These are phyloP conservation scores for Stephanodiscus minutulus DNA, from an alignment of 108 stramenopile species.

Conservation along the genomic window DNA sequence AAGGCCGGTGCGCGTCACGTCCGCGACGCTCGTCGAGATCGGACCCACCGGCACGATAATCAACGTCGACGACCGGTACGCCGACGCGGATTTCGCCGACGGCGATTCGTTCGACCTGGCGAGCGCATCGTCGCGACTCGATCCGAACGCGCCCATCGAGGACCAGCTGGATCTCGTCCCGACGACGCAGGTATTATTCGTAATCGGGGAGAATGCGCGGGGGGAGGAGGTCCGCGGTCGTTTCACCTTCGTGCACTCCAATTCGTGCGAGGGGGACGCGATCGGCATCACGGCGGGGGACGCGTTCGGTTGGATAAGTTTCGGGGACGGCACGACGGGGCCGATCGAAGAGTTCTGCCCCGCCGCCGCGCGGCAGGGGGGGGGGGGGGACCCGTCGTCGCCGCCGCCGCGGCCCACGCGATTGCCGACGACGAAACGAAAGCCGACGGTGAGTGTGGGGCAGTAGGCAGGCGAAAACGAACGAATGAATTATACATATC, in stretches of 20 bases:
- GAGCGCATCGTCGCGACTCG: constrained; percentile 4
- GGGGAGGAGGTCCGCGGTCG: constrained; percentile 30
- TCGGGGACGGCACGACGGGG: neutral
- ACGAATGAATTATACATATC: too few relatives aligned
- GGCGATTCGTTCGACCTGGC: constrained; percentile 17
- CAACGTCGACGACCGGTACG: constrained; percentile 22
- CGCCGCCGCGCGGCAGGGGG: neutral
- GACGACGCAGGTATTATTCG: constrained; percentile 24
- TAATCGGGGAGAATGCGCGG: constrained; percentile 19
- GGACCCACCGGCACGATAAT: constrained; percentile 13
- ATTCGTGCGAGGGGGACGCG: constrained; percentile 22
- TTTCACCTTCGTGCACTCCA: constrained; percentile 27
- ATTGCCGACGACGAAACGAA: too few relatives aligned
- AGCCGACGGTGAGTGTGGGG: too few relatives aligned
- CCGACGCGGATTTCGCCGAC: neutral
- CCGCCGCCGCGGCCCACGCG: too few relatives aligned
- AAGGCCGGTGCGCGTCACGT: constrained; percentile 12
- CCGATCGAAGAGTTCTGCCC: neutral
- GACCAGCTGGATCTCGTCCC: constrained; percentile 28
- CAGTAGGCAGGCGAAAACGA: too few relatives aligned
- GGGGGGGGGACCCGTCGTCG: too few relatives aligned
- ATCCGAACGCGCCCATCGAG: constrained; percentile 7
- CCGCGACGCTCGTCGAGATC: constrained; percentile 28
- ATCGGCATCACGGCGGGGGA: constrained; percentile 5
- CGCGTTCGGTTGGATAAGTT: constrained; percentile 15